A percentile compares a stretch with the other conserved stretches of the same genome.
Evolutionary conservation across 2,329 filamentous ascomycete genomes (phyloP).

Genomic region (Aureobasidium sp.): DNA sequence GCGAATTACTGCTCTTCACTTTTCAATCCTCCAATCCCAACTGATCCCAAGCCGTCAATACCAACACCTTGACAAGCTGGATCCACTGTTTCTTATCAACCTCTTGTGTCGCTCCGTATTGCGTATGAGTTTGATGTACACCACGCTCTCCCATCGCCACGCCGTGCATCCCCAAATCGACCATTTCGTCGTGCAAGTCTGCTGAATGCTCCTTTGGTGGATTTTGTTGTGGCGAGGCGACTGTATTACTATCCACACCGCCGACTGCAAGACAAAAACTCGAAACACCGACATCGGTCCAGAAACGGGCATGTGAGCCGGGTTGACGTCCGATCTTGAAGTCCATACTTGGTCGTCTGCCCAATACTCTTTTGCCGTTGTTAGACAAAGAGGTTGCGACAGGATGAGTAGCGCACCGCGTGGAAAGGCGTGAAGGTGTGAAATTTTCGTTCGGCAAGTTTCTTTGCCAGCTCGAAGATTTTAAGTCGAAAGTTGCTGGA

Average conservation of each 20-base stretch:
- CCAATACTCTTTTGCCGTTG: not conserved
- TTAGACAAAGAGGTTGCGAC: not conserved
- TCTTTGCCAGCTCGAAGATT: not conserved
- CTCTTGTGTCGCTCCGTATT: not conserved
- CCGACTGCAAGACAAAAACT: not conserved
- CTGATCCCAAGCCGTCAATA: conserved; percentile 5
- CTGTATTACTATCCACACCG: not conserved
- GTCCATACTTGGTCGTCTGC: not conserved
- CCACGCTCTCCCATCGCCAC: not conserved
- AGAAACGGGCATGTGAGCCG: not conserved
- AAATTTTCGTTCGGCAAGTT: not conserved
- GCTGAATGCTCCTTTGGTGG: not conserved
- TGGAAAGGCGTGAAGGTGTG: not conserved
- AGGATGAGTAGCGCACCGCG: not conserved
- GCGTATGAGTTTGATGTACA: too few species aligned
- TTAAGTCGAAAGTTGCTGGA: not conserved
- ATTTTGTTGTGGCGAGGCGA: not conserved
- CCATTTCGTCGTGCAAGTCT: not conserved
- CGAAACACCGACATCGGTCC: not conserved
- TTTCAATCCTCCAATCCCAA: not conserved
- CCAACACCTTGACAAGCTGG: conserved; percentile 5
- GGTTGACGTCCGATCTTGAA: not conserved
- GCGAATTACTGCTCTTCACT: too few species aligned
- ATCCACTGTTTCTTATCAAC: not conserved
- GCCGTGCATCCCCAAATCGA: not conserved